Evolutionary conservation across 495 filamentous ascomycete species (phyloP), one percentile per base, ranked within the genome.

Genomic region (Platismatia glauca): DNA sequence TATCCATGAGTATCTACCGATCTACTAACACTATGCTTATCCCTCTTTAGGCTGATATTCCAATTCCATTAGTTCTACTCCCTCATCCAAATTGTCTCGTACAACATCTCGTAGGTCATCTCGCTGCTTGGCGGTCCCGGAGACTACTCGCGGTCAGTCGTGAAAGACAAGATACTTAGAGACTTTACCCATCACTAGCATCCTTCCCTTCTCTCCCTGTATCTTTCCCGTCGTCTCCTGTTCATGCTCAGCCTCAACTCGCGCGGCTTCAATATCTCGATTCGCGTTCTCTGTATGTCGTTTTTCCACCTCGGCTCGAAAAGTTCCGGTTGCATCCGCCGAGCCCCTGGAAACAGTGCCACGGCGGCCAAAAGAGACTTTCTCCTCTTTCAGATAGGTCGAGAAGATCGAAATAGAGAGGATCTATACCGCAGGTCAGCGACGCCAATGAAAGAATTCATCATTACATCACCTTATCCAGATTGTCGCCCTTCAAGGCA

Each of bases 331-430:
- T 37, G 29, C 34, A 29, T 55, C 27, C 3, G 44, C 34, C 16
- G 38, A 35, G 20, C 34, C 20, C 24, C 34, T 13, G 27, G 39
- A 39, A 22, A 56, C 8, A 15, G 34, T 41, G 15, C 15, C 60
- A 55, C 43, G 48, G 18, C 48, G 60, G 18, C 48, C 48, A 56
- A 18, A 62, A 24, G 48, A 62, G 18, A 62, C 48, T 37, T 62
- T 15, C 3, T 55, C 29, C 15, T 38, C 34, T 27, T 56, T 62
- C n/a, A 37, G 8, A 29, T 22, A 35, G 20, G 13, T 55, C 15
- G 34, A 56, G n/a, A 55, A 62, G 48, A 62, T 56, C 15, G 35
- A 62, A n/a, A 62, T 62, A 12, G n/a, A 39, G 44, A 62, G 35
- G 12, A 56, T 62, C 60, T 55, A 13, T 55, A 46, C 11, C 12